Percentiles rank a stretch among this genome's conserved stretches.
Evolutionary conservation across 345 rosid genomes (phyloP).

Genomic region (Raphanus sativus): DNA sequence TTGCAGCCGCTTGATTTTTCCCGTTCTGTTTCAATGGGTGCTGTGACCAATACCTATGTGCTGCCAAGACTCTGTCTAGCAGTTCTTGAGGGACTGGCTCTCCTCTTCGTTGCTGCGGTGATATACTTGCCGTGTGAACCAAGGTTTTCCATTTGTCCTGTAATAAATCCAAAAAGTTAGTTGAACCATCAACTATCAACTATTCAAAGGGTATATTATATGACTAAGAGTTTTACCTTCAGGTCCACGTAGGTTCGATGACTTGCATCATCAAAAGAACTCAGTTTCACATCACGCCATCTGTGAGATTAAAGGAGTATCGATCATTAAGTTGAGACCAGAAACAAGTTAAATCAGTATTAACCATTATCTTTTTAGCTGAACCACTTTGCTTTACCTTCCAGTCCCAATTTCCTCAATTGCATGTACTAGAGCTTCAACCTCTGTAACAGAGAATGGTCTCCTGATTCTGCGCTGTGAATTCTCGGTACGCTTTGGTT

Average conservation of each 20-base stretch:
- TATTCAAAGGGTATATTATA: not conserved
- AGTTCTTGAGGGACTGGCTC: slow-evolving; percentile 95
- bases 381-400: slow-evolving; percentile 50
- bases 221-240: slow-evolving; percentile 54
- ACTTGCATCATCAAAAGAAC: slow-evolving; percentile 66
- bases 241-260: slow-evolving; percentile 86
- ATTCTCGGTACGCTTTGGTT: slow-evolving; percentile 65
- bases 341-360: slow-evolving; percentile 4
- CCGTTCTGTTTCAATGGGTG: slow-evolving; percentile 71
- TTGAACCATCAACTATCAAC: not conserved
- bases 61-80: slow-evolving; percentile 77
- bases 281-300: slow-evolving; percentile 85
- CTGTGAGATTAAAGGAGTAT: slow-evolving; percentile 41
- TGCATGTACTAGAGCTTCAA: slow-evolving; percentile 86
- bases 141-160: slow-evolving; percentile 99
- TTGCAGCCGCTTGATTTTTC: slow-evolving; percentile 45
- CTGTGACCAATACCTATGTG: slow-evolving; percentile 82
- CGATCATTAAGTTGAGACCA: slow-evolving; percentile 22
- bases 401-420: slow-evolving; percentile 96
- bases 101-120: slow-evolving; percentile 93
- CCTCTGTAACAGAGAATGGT: slow-evolving; percentile 95
- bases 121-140: slow-evolving; percentile 89
- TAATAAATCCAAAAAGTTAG: not conserved
- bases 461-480: slow-evolving; percentile 93
- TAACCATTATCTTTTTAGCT: not conserved